These are phyloP conservation scores for Solanum aculeatissimum DNA, from an alignment of 305 asterid species.

Conservation along the genomic window DNA sequence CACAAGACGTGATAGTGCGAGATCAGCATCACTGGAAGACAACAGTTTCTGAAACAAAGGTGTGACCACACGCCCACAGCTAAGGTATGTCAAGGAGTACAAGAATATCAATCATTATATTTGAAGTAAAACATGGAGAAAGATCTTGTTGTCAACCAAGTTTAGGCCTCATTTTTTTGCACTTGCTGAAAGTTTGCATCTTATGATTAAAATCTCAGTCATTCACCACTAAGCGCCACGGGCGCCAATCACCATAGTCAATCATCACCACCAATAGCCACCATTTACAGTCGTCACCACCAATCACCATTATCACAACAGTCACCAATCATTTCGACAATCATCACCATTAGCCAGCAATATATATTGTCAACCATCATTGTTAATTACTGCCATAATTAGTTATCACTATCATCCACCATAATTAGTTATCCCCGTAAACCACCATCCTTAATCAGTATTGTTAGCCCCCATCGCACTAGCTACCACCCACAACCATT, in stretches of 20 bases:
- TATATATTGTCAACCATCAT: not conserved
- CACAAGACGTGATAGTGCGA: constrained; percentile 40
- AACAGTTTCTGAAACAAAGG: constrained; percentile 53
- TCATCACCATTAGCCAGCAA: not conserved
- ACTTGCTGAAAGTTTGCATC: not conserved
- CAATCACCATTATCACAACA: not conserved
- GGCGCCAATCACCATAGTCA: not conserved
- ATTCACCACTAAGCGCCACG: not conserved
- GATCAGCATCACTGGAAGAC: constrained; percentile 48
- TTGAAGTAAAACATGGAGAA: not conserved
- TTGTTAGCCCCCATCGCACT: not conserved
- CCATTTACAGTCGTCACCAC: not conserved
- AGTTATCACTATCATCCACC: not conserved
- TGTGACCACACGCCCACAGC: constrained; percentile 30
- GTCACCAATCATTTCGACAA: not conserved
- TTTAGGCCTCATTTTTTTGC: not conserved
- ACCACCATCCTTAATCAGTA: not conserved
- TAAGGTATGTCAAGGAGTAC: constrained; percentile 41
- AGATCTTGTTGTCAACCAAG: not conserved
- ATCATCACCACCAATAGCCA: not conserved
- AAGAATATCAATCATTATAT: not conserved
- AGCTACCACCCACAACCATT: not conserved
- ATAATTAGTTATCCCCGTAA: not conserved
- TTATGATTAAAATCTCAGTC: not conserved
- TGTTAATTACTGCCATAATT: not conserved